phyloP scores from a whole-genome alignment of 805 yeast species.

The Pichia membranifaciens region DNA sequence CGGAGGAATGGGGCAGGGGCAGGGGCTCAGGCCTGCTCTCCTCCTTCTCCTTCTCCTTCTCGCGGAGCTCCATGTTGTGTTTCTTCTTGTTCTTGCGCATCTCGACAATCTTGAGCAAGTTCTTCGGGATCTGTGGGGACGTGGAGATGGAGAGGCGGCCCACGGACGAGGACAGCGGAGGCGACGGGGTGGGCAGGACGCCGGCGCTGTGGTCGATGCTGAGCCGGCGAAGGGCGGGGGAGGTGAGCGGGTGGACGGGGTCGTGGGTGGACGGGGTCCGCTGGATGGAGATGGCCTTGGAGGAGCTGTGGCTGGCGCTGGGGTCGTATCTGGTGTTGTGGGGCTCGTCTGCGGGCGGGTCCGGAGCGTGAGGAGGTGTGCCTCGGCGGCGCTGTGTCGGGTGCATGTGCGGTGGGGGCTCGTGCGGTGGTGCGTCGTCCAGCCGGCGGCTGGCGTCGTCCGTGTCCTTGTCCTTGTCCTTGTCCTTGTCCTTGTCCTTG shows the following conservation, averaged over 20 bases:
- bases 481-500: background rate
- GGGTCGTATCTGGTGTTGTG: no score
- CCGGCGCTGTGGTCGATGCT: background rate
- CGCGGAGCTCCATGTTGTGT: background rate
- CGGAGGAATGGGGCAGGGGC: no score
- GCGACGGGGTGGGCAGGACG: background rate
- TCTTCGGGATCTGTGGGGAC: constrained; percentile 66
- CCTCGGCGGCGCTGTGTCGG: no score
- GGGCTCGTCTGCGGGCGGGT: no score
- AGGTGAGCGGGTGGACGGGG: background rate
- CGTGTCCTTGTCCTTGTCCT: background rate
- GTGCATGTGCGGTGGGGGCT: no score
- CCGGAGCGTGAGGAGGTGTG: no score
- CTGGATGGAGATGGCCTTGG: background rate
- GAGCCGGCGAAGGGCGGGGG: constrained; percentile 6
- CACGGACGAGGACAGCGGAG: background rate
- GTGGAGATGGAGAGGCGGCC: constrained; percentile 44
- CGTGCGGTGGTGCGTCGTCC: no score
- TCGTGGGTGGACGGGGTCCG: background rate
- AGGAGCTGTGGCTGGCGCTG: constrained; percentile 5
- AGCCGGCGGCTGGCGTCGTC: no score
- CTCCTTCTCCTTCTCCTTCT: background rate
- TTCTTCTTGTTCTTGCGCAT: constrained; percentile 28
- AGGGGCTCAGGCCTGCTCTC: background rate
- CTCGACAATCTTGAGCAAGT: constrained; percentile 50